Evolutionary conservation across 2,329 filamentous ascomycete species (phyloP).

Genomic region (Aureobasidium sp.): DNA sequence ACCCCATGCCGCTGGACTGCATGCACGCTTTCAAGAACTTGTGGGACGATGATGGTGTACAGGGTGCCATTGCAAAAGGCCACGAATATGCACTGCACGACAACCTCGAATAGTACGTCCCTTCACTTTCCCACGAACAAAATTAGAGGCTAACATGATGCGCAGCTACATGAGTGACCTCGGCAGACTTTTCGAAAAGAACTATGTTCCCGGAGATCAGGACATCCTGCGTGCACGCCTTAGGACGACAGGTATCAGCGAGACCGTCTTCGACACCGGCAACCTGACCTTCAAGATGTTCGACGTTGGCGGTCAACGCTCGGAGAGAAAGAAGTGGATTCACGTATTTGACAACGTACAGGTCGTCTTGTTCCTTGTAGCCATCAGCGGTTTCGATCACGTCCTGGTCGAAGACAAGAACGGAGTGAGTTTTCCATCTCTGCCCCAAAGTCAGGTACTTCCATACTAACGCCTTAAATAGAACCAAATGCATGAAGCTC

Average conservation of each 20-base stretch:
- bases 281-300: slow-evolving; percentile 96
- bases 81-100: slow-evolving; percentile 97
- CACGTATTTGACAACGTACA: slow-evolving; percentile 98
- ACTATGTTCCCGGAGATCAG: slow-evolving; percentile 90
- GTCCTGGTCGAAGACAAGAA: slow-evolving; percentile 91
- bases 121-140: neutral
- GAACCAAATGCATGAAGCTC: slow-evolving; percentile 67
- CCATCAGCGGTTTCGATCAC: slow-evolving; percentile 96
- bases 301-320: slow-evolving; percentile 91
- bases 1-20: slow-evolving; percentile 71
- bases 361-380: slow-evolving; percentile 91
- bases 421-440: slow-evolving; percentile 36
- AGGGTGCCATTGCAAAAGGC: slow-evolving; percentile 80
- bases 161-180: slow-evolving; percentile 70
- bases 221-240: slow-evolving; percentile 93
- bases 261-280: slow-evolving; percentile 92
- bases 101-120: slow-evolving; percentile 80
- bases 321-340: slow-evolving; percentile 98
- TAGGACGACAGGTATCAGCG: slow-evolving; percentile 95
- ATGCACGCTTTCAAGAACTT: slow-evolving; percentile 73
- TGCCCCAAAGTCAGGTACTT: neutral
- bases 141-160: slow-evolving; percentile 21
- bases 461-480: slow-evolving; percentile 31
- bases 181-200: slow-evolving; percentile 55
- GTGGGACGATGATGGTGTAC: slow-evolving; percentile 79